Evolutionary conservation across 1,284 basidiomycete genomes (phyloP).

Genomic region (Malassezia pachydermatis): DNA sequence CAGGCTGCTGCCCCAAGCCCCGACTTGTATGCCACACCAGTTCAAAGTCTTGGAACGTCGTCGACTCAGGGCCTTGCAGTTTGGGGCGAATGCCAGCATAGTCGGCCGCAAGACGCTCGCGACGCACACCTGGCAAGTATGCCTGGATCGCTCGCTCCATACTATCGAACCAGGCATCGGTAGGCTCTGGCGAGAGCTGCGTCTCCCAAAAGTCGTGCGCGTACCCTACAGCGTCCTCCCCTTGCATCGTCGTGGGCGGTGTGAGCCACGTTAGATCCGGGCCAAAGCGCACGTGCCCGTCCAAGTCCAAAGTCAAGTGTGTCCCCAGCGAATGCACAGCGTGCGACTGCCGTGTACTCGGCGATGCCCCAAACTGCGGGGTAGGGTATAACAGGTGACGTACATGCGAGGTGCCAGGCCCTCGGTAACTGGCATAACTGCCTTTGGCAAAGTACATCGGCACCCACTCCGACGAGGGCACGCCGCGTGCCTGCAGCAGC

Average conservation of each 20-base stretch:
- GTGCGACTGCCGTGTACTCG: slow-evolving; percentile 26
- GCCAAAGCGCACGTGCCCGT: slow-evolving; percentile 79
- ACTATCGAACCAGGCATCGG: slow-evolving; percentile 26
- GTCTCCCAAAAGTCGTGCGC: slow-evolving; percentile 31
- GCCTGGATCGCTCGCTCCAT: slow-evolving; percentile 37
- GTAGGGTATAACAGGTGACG: slow-evolving; percentile 41
- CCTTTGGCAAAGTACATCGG: slow-evolving; percentile 42
- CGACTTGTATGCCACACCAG: slow-evolving; percentile 45
- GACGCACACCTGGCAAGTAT: slow-evolving; percentile 64
- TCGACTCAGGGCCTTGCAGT: slow-evolving; percentile 59
- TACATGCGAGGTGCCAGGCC: slow-evolving; percentile 25
- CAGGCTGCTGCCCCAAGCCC: slow-evolving; percentile 22
- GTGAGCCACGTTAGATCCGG: slow-evolving; percentile 82
- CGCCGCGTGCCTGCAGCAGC: slow-evolving; percentile 20
- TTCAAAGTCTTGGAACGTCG: slow-evolving; percentile 73
- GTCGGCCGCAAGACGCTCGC: slow-evolving; percentile 66
- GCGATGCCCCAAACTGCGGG: slow-evolving; percentile 21
- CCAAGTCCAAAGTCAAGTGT: slow-evolving; percentile 59
- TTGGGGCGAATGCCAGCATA: slow-evolving; percentile 89
- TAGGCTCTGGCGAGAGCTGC: slow-evolving; percentile 19
- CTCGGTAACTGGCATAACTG: slow-evolving; percentile 43
- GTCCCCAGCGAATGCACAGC: slow-evolving; percentile 42
- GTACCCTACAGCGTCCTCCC: slow-evolving; percentile 8
- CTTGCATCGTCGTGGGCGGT: slow-evolving; percentile 13
- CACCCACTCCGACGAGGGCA: slow-evolving; percentile 16